Base-by-base conservation (phyloP, 2,329 filamentous ascomycete genomes). In the Aspergillus sp. region DNA sequence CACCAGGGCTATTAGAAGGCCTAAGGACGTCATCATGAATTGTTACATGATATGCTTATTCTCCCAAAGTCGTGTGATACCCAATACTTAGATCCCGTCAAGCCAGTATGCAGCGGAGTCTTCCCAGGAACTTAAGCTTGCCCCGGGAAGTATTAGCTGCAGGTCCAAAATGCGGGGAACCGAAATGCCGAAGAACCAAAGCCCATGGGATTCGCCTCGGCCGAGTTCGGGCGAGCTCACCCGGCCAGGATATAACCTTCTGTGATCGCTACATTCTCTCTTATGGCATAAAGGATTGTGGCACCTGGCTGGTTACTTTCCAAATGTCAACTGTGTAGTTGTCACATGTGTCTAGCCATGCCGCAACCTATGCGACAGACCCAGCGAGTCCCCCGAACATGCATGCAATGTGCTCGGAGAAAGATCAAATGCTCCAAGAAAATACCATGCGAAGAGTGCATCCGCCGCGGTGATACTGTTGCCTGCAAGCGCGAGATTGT, bases 391-490 rank as follows among this genome's bases (percentile, higher is more conserved):
- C 56, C 56, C 17, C 56, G 49, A 9, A 47, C 49, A 38, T 58
- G 49, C 41, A 54, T 54, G 13, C 49, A 47, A 25, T 58, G 56
- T 28, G 43, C 56, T 5, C 56, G 56, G n/a, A 47, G 56, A 15
- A 58, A 58, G 32, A 39, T 53, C 13, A 58, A 54, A 45, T 58
- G 56, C 28, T 58, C 56, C 12, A 58, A 58, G 39, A 58, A 47
- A 21, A 54, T 58, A 9, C 56, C 56, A 13, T 58, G 56, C 28
- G 49, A 58, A 4, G 50, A 52, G 21, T 58, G 56, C 39, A 53
- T 58, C 23, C 48, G 49, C 23, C 56, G 56, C 2, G 56, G 56
- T 2, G 56, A 58, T 15, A 43, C 39, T 13, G 49, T 39, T 3
- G 39, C 56, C 8, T 58, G 56, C 43, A 36, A 41, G 25, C 49